Conservation (phyloP, 2,329 filamentous ascomycete species). For the Fusarium staphyleae region DNA sequence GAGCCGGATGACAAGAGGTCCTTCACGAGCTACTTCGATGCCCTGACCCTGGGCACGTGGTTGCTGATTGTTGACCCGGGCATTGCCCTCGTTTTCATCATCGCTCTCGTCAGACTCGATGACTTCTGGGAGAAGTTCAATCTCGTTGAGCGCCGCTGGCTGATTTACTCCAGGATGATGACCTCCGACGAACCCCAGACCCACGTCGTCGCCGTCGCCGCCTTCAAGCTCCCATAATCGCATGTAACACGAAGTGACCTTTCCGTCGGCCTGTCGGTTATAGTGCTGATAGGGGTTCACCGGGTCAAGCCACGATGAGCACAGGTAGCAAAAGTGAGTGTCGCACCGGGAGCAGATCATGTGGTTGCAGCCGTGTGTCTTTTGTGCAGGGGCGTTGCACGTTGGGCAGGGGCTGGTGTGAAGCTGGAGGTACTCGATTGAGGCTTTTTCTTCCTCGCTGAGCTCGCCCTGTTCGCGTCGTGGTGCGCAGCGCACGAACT, state of each 20-base stretch:
- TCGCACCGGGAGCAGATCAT: slow-evolving; percentile 93
- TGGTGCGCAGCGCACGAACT: slow-evolving; percentile 73
- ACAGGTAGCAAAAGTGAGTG: slow-evolving; percentile 95
- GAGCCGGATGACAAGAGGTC: slow-evolving; percentile 63
- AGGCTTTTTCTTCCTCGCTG: slow-evolving; percentile 84
- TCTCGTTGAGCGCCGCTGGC: slow-evolving; percentile 21
- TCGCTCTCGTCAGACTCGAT: slow-evolving; percentile 47
- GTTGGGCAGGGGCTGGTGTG: slow-evolving; percentile 91
- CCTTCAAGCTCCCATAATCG: slow-evolving; percentile 89
- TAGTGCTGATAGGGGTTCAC: slow-evolving; percentile 89
- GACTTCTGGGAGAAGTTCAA: slow-evolving; percentile 35
- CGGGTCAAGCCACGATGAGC: slow-evolving; percentile 82
- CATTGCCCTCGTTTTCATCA: slow-evolving; percentile 40
- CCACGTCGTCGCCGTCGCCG: slow-evolving; percentile 71
- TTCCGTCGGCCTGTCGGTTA: slow-evolving; percentile 66
- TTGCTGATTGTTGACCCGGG: slow-evolving; percentile 36
- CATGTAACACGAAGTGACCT: slow-evolving; percentile 75
- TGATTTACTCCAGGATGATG: slow-evolving; percentile 27
- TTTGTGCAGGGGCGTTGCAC: slow-evolving; percentile 84
- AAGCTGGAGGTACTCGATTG: slow-evolving; percentile 79
- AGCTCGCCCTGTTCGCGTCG: slow-evolving; percentile 73
- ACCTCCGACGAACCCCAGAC: slow-evolving; percentile 54
- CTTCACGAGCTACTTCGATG: slow-evolving; percentile 61
- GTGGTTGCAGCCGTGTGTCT: slow-evolving; percentile 94
- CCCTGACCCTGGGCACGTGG: slow-evolving; percentile 42